phyloP scores from a whole-genome alignment of 75 land plant genomes.

The Picea sitchensis region DNA sequence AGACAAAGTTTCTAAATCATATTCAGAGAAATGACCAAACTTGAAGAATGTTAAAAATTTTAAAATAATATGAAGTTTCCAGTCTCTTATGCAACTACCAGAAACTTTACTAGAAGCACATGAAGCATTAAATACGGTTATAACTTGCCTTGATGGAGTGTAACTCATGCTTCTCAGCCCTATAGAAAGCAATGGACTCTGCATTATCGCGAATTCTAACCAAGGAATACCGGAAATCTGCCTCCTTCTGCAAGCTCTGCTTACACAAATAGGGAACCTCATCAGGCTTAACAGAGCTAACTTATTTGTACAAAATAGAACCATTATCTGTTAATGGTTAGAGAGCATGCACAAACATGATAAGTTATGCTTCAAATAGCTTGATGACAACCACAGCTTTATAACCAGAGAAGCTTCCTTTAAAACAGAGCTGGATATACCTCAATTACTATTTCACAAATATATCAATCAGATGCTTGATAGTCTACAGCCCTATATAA shows the following conservation, averaged over 20 bases:
- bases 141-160: constrained; percentile 29
- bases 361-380: neutral
- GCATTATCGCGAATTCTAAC: constrained; percentile 54
- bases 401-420: neutral
- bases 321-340: neutral
- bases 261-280: neutral
- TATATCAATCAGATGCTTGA: neutral
- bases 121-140: neutral
- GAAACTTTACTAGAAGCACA: neutral
- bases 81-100: neutral
- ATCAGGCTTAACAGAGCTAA: neutral
- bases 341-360: neutral
- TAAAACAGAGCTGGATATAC: neutral
- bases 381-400: neutral
- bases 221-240: constrained; percentile 48
- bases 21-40: neutral
- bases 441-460: neutral
- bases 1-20: neutral
- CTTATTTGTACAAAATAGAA: neutral
- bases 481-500: neutral
- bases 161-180: constrained; percentile 44
- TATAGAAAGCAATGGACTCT: constrained; percentile 48
- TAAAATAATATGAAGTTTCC: neutral
- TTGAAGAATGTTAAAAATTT: neutral
- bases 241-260: constrained; percentile 51